Conservation (phyloP, 148 eudicot genomes). For the Drosera capensis region DNA sequence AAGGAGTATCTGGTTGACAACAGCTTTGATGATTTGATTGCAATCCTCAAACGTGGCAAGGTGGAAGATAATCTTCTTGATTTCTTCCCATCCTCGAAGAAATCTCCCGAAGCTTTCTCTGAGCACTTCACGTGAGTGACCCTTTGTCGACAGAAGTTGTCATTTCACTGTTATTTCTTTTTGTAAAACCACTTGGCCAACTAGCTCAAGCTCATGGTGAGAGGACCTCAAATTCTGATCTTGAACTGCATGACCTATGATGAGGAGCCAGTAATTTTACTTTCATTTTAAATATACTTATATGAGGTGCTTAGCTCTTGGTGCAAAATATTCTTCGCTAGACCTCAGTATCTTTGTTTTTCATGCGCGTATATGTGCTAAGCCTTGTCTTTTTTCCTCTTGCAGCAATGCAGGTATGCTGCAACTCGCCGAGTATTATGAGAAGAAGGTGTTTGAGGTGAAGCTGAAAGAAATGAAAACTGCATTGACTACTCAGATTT, state of each 20-base stretch:
- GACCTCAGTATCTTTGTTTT: too few species aligned
- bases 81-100: constrained; percentile 77
- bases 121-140: constrained; percentile 89
- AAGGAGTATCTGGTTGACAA: constrained; percentile 89
- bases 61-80: constrained; percentile 78
- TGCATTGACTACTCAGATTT: constrained; percentile 68
- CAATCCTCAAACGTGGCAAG: constrained; percentile 80
- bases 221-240: too few species aligned
- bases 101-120: constrained; percentile 72
- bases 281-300: too few species aligned
- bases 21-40: constrained; percentile 86
- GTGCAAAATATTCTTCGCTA: too few species aligned
- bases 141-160: neutral
- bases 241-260: too few species aligned
- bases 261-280: too few species aligned
- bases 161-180: neutral
- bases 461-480: constrained; percentile 93
- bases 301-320: too few species aligned
- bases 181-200: too few species aligned
- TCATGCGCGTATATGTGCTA: neutral
- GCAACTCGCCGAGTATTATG: constrained; percentile 67
- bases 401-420: constrained; percentile 68
- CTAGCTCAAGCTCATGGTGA: too few species aligned
- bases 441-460: constrained; percentile 89
- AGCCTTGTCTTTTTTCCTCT: neutral